Base-by-base conservation (phyloP, 805 yeast species). In the Yamadazyma ubonensis region DNA sequence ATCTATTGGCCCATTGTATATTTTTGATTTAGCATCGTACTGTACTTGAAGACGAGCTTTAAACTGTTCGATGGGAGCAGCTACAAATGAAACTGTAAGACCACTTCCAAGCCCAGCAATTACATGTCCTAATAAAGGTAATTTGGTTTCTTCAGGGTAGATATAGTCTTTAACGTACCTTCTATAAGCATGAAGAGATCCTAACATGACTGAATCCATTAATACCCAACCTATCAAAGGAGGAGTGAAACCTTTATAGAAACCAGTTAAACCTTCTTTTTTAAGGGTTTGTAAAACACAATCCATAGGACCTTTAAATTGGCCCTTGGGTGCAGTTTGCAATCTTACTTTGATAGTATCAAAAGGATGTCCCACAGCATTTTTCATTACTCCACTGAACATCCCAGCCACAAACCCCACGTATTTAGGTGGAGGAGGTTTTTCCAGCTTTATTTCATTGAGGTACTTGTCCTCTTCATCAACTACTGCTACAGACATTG, bases 141-240 rank as follows among this genome's bases (percentile, higher is more conserved):
- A 64, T 53, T 77, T 79, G 18, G 71, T 63, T 39, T 78, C 73
- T n/a, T 81, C 71, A 0, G 74, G 68, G 51, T 81, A 89, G 11
- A 86, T 60, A 47, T 76, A 70, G 15, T 80, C 83, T 53, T 82
- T 82, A 45, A 86, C 67, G 12, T 81, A 61, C 45, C 86, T 64
- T 49, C 90, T 67, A 59, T 89, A 89, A 43, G 83, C 76, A 51
- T 86, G 93, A 40, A 88, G 65, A 5, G 93, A 83, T 1, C 96
- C 96, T 46, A 89, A 69, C 87, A 89, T 85, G 36, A 87, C 87
- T 3, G 90, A 80, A 57, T 89, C 97, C 96, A 89, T 89, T 46
- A 85, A 61, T 50, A 89, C 87, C 96, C 96, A 89, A 0, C 96
- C 97, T 15, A 86, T 78, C 48, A 89, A 70, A 1, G 96, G 96